Conservation (phyloP, 2,329 filamentous ascomycete genomes). For the Pyrenophora teres region DNA sequence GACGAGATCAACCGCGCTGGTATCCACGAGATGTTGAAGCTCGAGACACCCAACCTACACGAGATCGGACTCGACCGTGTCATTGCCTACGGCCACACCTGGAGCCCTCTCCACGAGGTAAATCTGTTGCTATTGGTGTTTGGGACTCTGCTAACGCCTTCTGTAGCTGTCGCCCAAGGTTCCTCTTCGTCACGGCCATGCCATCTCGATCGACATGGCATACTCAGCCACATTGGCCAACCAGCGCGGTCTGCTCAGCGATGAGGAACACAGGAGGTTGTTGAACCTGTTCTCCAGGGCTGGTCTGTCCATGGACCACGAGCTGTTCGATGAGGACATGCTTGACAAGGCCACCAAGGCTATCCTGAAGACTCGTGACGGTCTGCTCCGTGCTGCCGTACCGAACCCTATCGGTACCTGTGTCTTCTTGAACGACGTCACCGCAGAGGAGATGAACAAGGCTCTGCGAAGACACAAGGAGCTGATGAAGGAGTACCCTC, state of each 20-base stretch:
- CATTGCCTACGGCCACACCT: constrained; percentile 76
- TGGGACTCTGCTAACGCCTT: constrained; percentile 12
- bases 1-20: constrained; percentile 71
- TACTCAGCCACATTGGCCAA: constrained; percentile 72
- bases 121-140: background rate
- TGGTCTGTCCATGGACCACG: constrained; percentile 73
- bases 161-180: constrained; percentile 66
- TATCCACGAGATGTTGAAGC: constrained; percentile 73
- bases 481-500: constrained; percentile 65
- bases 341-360: constrained; percentile 69
- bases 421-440: constrained; percentile 70
- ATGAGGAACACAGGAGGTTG: constrained; percentile 65
- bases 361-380: constrained; percentile 73
- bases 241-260: constrained; percentile 63
- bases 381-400: constrained; percentile 69
- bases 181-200: constrained; percentile 72
- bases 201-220: constrained; percentile 77
- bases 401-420: constrained; percentile 70
- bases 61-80: constrained; percentile 74
- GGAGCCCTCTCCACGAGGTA: constrained; percentile 69
- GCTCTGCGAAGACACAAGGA: constrained; percentile 68
- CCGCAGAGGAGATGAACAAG: constrained; percentile 63
- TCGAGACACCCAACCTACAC: constrained; percentile 74
- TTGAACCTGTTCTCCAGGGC: constrained; percentile 71
- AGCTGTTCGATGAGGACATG: constrained; percentile 67